phyloP scores from a whole-genome alignment of 2,329 filamentous ascomycete species.

The Apiospora rasikravindrae region DNA sequence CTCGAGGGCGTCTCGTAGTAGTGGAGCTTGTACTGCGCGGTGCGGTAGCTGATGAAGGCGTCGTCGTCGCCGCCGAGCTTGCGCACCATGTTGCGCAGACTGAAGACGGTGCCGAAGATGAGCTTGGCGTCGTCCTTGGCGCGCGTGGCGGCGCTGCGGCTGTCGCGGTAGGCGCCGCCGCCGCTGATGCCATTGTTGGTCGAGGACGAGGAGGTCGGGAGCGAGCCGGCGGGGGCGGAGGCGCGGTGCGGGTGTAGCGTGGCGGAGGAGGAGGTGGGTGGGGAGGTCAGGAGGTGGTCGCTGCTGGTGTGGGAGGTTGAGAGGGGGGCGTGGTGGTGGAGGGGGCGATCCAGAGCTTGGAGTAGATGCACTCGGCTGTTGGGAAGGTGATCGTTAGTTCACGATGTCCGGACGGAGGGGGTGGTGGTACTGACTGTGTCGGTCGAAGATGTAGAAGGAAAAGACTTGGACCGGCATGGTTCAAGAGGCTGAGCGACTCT shows the following conservation, averaged over 20 bases:
- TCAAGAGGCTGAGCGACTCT: slow-evolving; percentile 25
- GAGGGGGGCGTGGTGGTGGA: slow-evolving; percentile 12
- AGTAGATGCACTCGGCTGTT: slow-evolving; percentile 96
- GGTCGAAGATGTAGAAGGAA: slow-evolving; percentile 98
- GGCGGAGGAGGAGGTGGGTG: slow-evolving; percentile 23
- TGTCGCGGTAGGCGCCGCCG: slow-evolving; percentile 34
- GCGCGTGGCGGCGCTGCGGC: slow-evolving; percentile 25
- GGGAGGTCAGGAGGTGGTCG: slow-evolving; percentile 51
- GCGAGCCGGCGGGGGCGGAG: slow-evolving; percentile 19
- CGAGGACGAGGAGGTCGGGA: slow-evolving; percentile 21
- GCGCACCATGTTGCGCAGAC: slow-evolving; percentile 92
- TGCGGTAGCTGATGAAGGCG: slow-evolving; percentile 93
- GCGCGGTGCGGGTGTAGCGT: slow-evolving; percentile 26
- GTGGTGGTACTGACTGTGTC: slow-evolving; percentile 74
- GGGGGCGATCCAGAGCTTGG: slow-evolving; percentile 76
- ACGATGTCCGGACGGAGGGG: slow-evolving; percentile 1
- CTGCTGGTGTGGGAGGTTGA: slow-evolving; percentile 44
- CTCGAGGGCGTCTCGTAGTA: slow-evolving; percentile 98
- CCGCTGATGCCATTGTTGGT: slow-evolving; percentile 20
- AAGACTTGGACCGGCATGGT: slow-evolving; percentile 81
- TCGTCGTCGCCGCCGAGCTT: slow-evolving; percentile 94
- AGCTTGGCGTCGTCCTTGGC: slow-evolving; percentile 88
- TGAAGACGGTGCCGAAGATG: slow-evolving; percentile 96
- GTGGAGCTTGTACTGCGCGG: slow-evolving; percentile 95
- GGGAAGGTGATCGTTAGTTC: slow-evolving; percentile 26